Percentiles rank a stretch among this genome's conserved stretches.
phyloP scores from a whole-genome alignment of 2,329 filamentous ascomycete species.

The Verticillium klebahnii region DNA sequence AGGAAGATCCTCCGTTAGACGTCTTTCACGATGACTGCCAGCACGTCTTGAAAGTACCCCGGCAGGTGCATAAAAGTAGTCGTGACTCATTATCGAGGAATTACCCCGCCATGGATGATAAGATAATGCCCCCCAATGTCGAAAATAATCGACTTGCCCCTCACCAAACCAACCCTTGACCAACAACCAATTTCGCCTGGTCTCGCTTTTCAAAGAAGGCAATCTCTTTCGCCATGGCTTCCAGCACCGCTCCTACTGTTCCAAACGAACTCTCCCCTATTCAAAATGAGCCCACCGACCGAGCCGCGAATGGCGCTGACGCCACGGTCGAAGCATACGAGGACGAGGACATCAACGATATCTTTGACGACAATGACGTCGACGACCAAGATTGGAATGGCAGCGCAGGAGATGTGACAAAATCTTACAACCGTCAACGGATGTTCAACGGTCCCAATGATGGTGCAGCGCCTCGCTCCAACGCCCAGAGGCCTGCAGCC shows the following conservation, averaged over 20 bases:
- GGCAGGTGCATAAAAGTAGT: not conserved
- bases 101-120: not conserved
- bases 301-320: slow-evolving; percentile 17
- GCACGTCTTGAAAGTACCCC: not conserved
- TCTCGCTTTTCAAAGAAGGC: not conserved
- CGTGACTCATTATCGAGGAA: not conserved
- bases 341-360: slow-evolving; percentile 34
- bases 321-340: slow-evolving; percentile 24
- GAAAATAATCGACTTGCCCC: not conserved
- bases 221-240: not conserved
- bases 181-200: not conserved
- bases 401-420: slow-evolving; percentile 66
- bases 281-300: not conserved
- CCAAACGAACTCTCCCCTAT: not conserved
- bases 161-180: not conserved
- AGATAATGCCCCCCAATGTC: not conserved
- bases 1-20: not conserved
- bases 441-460: slow-evolving; percentile 49
- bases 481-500: slow-evolving; percentile 71
- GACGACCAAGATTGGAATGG: slow-evolving; percentile 52
- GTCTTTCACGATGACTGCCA: not conserved
- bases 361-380: slow-evolving; percentile 57
- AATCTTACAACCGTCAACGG: slow-evolving; percentile 82
- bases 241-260: not conserved
- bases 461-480: slow-evolving; percentile 62